Evolutionary conservation across 306 rosid species (phyloP), one percentile per base, ranked within the genome.

Genomic region (Malus sieversii): DNA sequence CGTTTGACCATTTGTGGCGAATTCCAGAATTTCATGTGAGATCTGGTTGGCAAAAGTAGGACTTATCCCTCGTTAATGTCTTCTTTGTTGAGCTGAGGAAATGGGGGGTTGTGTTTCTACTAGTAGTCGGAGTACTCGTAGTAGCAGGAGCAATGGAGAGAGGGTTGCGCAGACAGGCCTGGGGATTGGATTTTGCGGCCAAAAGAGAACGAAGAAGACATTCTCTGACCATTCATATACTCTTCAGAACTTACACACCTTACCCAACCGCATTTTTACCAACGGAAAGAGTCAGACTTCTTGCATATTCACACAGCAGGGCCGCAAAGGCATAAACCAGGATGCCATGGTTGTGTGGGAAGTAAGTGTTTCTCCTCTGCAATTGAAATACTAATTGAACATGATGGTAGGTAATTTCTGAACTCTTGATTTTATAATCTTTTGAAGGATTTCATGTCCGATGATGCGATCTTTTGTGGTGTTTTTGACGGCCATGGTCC

Each of bases 311-410:
- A 92, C 97, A 0, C 97, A 96, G 86, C 97, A 92, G 77, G 99
- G 99, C 30, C 91, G 92, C 3, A 96, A 96, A 82, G 99, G 99
- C 69, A 79, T 92, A 77, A 96, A 96, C 83, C 99, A 96, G 85
- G 99, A 96, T 79, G 96, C 99, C 75, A 96, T 96, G 99, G 74
- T 96, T 80, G 98, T 92, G 27, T 96, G 99, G 99, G 99, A 96
- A 86, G 99, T 95, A 83, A 79, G 97, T 88, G 45, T 48, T 48
- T 48, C 74, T 63, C 38, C 76, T 70, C 55, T 66, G 72, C 59
- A 6, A 63, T 35, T 35, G 45, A 25, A 45, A 38, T 66, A 66
- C 65, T 70, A 52, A 62, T 18, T 55, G 68, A 40, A 27, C 66
- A 32, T 64, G 67, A 67, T 78, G 77, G 42, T 70, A 77, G 55